Base-by-base conservation (phyloP, 257 asterid genomes). In the Salvia hispanica region DNA sequence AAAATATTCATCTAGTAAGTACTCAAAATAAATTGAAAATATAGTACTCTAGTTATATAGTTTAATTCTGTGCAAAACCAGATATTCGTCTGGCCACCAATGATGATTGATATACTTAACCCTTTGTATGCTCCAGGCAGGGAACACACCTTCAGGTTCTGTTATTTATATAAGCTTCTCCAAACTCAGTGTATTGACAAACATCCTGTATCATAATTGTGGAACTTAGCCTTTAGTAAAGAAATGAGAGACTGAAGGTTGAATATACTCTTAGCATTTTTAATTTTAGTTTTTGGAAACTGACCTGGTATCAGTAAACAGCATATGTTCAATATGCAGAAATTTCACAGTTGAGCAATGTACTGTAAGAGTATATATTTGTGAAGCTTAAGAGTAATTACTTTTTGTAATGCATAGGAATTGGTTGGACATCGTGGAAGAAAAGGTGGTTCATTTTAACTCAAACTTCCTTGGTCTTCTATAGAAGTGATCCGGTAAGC, bases 351-450 rank as follows among this genome's bases (percentile, higher is more conserved):
- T 62, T 56, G 58, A 72, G 31, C 25, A 46, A 25, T 56, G 48
- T 16, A 46, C 47, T 18, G 53, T 37, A 47, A 47, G 9, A 25
- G 45, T 65, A 78, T 6, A 70, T n/a, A 51, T 7, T 45, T 36
- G 36, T 67, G 57, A 18, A 40, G 43, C 40, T 39, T 55, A 45
- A 61, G 36, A 63, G 50, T 36, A 34, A 62, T 25, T n/a, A 14
- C 18, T 69, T 63, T 66, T 64, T 16, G 44, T 37, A 54, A 28
- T 66, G 54, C 74, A 72, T 77, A 94, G 99, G 99, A 79, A 91
- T 94, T 72, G 99, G 99, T 74, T 94, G 99, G 99, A 94, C 99
- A 40, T 94, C 99, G 62, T 94, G 99, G 99, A 94, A 94, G 87
- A 94, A 94, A 80, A 88, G 98, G 83, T 94, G 99, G 99, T 94